A percentile compares a stretch with the other conserved stretches of the same genome.
Evolutionary conservation across 371 early-diverging fungal genomes (phyloP).

Genomic region (Amoeboaphelidium occidentale): DNA sequence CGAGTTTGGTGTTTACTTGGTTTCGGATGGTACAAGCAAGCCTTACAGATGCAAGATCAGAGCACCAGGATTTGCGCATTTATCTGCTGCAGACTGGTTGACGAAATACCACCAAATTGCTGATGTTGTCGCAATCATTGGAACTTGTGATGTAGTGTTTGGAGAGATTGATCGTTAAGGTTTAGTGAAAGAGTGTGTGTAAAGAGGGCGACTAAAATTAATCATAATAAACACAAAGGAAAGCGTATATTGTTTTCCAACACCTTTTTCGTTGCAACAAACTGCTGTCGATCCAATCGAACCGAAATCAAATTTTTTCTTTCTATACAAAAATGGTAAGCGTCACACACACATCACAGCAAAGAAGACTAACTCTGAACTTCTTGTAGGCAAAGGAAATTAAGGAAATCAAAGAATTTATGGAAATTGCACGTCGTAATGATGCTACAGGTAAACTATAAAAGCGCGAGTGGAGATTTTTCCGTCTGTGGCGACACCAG

Average conservation of each 20-base stretch:
- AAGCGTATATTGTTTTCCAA: too few species aligned
- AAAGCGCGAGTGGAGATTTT: too few species aligned
- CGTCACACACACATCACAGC: too few species aligned
- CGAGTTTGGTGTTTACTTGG: constrained; percentile 76
- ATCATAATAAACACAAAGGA: too few species aligned
- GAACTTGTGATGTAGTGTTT: constrained; percentile 85
- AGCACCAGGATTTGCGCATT: constrained; percentile 89
- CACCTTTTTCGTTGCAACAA: too few species aligned
- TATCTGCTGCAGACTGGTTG: constrained; percentile 58
- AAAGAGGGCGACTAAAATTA: too few species aligned
- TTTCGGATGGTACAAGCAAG: constrained; percentile 66
- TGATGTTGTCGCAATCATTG: constrained; percentile 83
- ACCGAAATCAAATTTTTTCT: too few species aligned
- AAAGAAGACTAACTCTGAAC: not conserved
- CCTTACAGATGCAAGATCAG: constrained; percentile 93
- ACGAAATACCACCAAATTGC: constrained; percentile 70
- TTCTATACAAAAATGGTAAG: too few species aligned
- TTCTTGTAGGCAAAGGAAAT: constrained; percentile 72
- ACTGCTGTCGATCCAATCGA: too few species aligned
- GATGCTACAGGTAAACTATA: too few species aligned
- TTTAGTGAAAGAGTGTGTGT: too few species aligned
- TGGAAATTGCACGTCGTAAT: constrained; percentile 82
- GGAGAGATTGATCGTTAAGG: constrained; percentile 16
- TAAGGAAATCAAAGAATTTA: constrained; percentile 92
- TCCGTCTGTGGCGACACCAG: too few species aligned